Evolutionary conservation across 2,329 filamentous ascomycete genomes (phyloP), one percentile per base, ranked within the genome.

Genomic region (Neopestalotiopsis clavispora): DNA sequence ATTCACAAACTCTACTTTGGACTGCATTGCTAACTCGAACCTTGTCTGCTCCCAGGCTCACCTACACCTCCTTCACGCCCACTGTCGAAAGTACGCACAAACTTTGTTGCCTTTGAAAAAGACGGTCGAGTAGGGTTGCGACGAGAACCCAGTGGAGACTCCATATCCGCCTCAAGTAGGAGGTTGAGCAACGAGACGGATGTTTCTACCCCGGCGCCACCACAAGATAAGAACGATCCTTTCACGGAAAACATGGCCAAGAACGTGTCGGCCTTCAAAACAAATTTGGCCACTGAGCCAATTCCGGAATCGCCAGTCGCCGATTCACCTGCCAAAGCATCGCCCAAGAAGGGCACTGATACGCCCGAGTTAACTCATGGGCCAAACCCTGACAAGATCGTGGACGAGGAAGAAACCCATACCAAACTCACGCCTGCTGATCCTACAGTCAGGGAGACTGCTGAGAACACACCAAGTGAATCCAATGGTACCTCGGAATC

Each of bases 1-100:
- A 52, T 52, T 20, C 17, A 52, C 45, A 20, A 52, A 52, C 45
- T 52, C 52, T 28, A 66, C 14, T 58, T 66, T 34, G 12, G 23
- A 45, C 30, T 67, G 57, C 57, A 68, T 76, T 65, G 71, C 77
- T 79, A 77, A 78, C 75, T 52, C 67, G 63, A 72, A 65, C 69
- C 69, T 70, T 59, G 28, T 66, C 80, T 72, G 78, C 78, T 72
- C 80, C 74, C 69, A 76, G 74, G 68, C 60, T 74, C 73, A 69
- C 79, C 80, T 68, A 77, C 75, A 71, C 77, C 77, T 58, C 89
- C 87, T 20, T 87, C 89, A 40, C 85, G 91, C 75, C 92, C 90
- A 30, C 86, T 94, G 56, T 93, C 92, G 71, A 93, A 92, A 80
- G 90, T 94, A 58, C 88, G 92, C 72, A 92, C 92, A 49, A 93